Conservation (phyloP, 257 asterid species). For the Nicotiana tabacum region DNA sequence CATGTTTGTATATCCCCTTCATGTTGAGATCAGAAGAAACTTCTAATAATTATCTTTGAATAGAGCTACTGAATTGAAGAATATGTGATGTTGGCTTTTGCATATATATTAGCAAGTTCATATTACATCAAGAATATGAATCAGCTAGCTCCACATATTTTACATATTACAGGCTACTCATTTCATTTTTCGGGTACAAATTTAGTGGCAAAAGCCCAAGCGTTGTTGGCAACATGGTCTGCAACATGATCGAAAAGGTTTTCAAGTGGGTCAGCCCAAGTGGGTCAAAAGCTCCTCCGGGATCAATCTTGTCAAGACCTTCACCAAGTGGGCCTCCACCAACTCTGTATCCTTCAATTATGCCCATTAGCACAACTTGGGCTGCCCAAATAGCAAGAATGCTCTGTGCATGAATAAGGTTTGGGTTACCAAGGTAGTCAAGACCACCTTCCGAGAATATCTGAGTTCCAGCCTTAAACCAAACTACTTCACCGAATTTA, state of each 20-base stretch:
- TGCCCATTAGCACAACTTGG: slow-evolving; percentile 79
- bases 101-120: background rate
- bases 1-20: no score
- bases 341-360: slow-evolving; percentile 71
- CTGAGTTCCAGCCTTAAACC: slow-evolving; percentile 96
- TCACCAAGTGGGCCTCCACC: slow-evolving; percentile 92
- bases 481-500: slow-evolving; percentile 74
- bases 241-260: slow-evolving; percentile 65
- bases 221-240: slow-evolving; percentile 81
- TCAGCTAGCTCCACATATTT: background rate
- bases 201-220: slow-evolving; percentile 87
- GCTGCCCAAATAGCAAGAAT: slow-evolving; percentile 80
- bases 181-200: slow-evolving; percentile 69
- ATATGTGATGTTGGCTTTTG: background rate
- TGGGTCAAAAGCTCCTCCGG: slow-evolving; percentile 77
- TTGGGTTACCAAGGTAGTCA: slow-evolving; percentile 84
- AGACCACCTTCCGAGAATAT: slow-evolving; percentile 90
- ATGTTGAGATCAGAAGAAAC: background rate
- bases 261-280: slow-evolving; percentile 82
- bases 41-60: no score
- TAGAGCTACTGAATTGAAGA: background rate
- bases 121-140: background rate
- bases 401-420: slow-evolving; percentile 82
- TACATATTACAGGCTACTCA: background rate
- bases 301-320: slow-evolving; percentile 81